Conservation (phyloP, 306 rosid species). For the Acacia confusa region DNA sequence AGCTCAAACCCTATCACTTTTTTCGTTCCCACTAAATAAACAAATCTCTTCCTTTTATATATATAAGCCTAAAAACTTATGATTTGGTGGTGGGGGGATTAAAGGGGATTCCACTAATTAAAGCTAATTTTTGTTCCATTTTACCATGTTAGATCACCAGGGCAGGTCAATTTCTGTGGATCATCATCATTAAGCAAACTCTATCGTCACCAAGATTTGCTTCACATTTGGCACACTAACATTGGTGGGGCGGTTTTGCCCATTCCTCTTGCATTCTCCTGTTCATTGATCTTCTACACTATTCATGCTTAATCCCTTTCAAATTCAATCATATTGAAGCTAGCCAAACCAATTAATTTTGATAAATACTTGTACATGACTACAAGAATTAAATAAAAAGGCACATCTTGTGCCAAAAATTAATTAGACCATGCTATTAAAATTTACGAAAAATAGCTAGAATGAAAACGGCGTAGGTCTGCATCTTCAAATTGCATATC, state of each 20-base stretch:
- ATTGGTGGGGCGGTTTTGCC: conserved; percentile 57
- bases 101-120: conserved; percentile 49
- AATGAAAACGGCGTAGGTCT: not conserved
- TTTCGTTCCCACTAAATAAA: conserved; percentile 18
- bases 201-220: conserved; percentile 22
- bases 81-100: conserved; percentile 34
- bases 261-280: not conserved
- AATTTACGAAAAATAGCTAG: not conserved
- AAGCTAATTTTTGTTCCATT: conserved; percentile 38
- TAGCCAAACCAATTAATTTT: too few relatives aligned
- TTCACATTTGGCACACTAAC: conserved; percentile 48
- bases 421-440: not conserved
- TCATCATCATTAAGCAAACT: conserved; percentile 27
- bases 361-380: not conserved
- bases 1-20: conserved; percentile 27
- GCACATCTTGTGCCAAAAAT: not conserved
- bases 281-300: not conserved
- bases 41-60: not conserved
- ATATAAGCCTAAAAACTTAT: not conserved
- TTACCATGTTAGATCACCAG: conserved; percentile 26
- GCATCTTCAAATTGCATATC: not conserved
- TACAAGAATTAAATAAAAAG: too few relatives aligned
- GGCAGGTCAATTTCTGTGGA: conserved; percentile 20
- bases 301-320: not conserved
- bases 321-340: too few relatives aligned